Evolutionary conservation across 805 yeast species (phyloP).

Genomic region (Lipomyces orientalis): DNA sequence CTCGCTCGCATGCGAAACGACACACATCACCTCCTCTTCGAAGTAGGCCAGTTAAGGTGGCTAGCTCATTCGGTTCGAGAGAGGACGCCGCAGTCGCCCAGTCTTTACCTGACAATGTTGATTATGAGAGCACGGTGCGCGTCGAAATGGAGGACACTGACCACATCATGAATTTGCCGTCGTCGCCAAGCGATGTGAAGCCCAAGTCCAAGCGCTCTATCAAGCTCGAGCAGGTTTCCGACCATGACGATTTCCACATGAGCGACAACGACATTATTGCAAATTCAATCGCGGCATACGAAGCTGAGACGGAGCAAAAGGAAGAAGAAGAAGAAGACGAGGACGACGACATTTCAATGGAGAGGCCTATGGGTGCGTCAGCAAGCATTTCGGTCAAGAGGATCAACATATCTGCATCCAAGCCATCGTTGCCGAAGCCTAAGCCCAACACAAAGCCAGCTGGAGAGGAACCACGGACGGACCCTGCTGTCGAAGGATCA

Average conservation of each 20-base stretch:
- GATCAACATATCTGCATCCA: slow-evolving; percentile 30
- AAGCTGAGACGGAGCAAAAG: background rate
- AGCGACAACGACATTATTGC: slow-evolving; percentile 4
- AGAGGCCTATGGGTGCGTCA: slow-evolving; percentile 19
- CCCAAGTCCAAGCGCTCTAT: background rate
- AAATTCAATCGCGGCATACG: background rate
- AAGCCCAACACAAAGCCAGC: background rate
- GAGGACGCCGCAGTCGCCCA: background rate
- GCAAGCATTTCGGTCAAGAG: slow-evolving; percentile 5
- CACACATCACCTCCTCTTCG: background rate
- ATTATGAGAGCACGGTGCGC: background rate
- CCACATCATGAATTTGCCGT: background rate
- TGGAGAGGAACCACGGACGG: background rate
- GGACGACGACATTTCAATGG: slow-evolving; percentile 32
- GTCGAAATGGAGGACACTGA: background rate
- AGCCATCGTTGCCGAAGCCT: background rate
- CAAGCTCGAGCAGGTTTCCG: slow-evolving; percentile 15
- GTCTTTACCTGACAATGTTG: background rate
- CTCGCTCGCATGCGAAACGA: slow-evolving; percentile 3
- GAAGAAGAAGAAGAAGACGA: slow-evolving; percentile 26
- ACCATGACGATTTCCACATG: slow-evolving; percentile 14
- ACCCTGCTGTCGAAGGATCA: slow-evolving; percentile 13
- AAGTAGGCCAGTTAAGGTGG: background rate
- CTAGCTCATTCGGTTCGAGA: background rate
- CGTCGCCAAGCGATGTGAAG: slow-evolving; percentile 12